Percentiles rank a stretch among this genome's conserved stretches.
phyloP scores from a whole-genome alignment of 441 rosid species.

The Pelargonium citronellum region DNA sequence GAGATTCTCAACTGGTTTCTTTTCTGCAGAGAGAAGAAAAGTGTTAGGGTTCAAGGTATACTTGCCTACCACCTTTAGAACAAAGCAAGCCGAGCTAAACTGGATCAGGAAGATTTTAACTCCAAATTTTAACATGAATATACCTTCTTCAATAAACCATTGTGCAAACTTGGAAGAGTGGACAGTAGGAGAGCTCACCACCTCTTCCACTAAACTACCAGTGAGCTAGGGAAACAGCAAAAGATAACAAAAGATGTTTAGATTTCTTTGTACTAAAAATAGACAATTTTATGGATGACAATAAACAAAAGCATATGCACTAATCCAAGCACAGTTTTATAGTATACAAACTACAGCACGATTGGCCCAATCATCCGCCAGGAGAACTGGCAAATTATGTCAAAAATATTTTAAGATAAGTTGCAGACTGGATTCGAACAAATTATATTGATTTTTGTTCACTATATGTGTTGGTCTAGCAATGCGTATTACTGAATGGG shows the following conservation, averaged over 20 bases:
- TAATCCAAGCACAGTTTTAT: constrained; percentile 6
- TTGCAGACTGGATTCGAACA: background rate
- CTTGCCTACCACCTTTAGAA: background rate
- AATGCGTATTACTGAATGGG: background rate
- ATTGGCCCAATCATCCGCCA: background rate
- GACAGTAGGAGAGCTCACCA: constrained; percentile 32
- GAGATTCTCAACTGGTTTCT: constrained; percentile 44
- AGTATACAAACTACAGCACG: constrained; percentile 1
- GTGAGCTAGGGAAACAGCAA: constrained; percentile 38
- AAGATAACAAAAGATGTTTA: constrained; percentile 17
- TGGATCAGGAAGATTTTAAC: constrained; percentile 11
- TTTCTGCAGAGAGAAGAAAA: constrained; percentile 42
- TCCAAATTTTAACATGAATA: constrained; percentile 13
- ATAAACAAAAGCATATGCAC: background rate
- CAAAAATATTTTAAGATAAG: background rate
- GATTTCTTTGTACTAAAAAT: constrained; percentile 11
- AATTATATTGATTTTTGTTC: background rate
- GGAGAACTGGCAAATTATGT: background rate
- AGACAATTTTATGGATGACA: constrained; percentile 2
- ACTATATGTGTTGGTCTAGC: constrained; percentile 2
- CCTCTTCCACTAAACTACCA: constrained; percentile 44
- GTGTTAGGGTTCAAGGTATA: constrained; percentile 1
- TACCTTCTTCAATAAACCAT: constrained; percentile 91
- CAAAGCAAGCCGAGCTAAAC: background rate
- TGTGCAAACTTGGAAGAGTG: constrained; percentile 88